Evolutionary conservation across 345 rosid species (phyloP), one percentile per base, ranked within the genome.

Genomic region (Euphorbia pulcherrima): DNA sequence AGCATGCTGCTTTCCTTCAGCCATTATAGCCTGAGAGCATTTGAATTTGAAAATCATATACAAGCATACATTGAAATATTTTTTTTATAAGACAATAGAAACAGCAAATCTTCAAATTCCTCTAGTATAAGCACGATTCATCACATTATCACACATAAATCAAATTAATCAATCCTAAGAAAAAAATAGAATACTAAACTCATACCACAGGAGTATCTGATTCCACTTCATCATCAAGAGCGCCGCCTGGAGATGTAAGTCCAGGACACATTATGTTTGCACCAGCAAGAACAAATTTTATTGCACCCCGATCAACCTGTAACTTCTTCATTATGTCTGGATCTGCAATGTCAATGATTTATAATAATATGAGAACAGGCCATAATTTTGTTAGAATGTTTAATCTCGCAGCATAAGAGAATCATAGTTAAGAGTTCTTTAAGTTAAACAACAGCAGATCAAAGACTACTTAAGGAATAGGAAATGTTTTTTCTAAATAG

Each of bases 191-290:
- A 27, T 18, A 39, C 21, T 53, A 6, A 62, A 51, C 58, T 60
- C 79, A 60, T 88, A 90, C 99, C 90, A 95, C 99, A 20, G 98
- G 99, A 50, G 88, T 90, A 78, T 95, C 97, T 50, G 92, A 82
- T 6, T 81, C 94, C 27, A 95, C 97, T 86, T 87, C 89, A 26
- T 87, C 94, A 77, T 95, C 98, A 79, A 95, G 74, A 78, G 74
- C 88, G 60, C 99, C 99, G 55, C 98, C 97, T 2, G 94, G 98
- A 71, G 99, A 95, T 37, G 98, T 92, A 58, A 92, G 99, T 74
- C 99, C 99, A 81, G 98, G 98, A 62, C 99, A 92, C 98, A 92
- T 95, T 74, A 95, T 92, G 83, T 95, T 95, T 75, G 98, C 99
- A 75, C 99, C 98, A 78, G 99, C 75, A 68, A 95, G 88, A 35